Percentiles rank a stretch among this genome's conserved stretches.
Conservation (phyloP, 2,329 filamentous ascomycete species). For the Apiospora sp. region DNA sequence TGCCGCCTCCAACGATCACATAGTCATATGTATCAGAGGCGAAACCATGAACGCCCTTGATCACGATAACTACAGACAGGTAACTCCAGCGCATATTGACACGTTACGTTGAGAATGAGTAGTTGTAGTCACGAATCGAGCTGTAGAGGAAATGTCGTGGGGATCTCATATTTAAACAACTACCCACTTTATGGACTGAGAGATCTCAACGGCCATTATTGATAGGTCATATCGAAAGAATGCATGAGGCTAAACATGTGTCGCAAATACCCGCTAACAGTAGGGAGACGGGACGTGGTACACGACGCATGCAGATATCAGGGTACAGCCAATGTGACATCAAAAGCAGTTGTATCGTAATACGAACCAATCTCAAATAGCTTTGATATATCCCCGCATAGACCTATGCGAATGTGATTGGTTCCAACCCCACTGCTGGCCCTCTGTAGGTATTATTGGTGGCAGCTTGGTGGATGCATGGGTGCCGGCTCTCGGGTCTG, state of each 20-base stretch:
- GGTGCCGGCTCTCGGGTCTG: neutral
- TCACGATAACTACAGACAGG: neutral
- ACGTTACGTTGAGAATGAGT: neutral
- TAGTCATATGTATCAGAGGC: neutral
- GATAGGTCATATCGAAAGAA: neutral
- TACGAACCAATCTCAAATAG: neutral
- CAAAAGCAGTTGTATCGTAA: neutral
- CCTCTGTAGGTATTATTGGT: neutral
- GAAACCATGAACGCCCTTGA: neutral
- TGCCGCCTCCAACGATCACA: slow-evolving; percentile 13
- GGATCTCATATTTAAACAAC: neutral
- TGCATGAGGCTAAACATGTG: neutral
- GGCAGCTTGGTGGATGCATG: neutral
- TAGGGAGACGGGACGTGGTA: neutral
- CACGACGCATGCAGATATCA: neutral
- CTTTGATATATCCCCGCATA: neutral
- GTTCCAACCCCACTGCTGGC: neutral
- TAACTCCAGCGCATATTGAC: neutral
- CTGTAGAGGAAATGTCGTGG: neutral
- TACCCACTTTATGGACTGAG: neutral
- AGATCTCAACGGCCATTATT: too few species aligned
- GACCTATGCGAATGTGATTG: neutral
- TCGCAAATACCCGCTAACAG: neutral
- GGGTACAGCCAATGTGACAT: neutral
- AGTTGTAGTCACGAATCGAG: neutral